These are phyloP conservation scores for Boletus rubescentipes DNA, from an alignment of 768 basidiomycete genomes.

Conservation along the genomic window DNA sequence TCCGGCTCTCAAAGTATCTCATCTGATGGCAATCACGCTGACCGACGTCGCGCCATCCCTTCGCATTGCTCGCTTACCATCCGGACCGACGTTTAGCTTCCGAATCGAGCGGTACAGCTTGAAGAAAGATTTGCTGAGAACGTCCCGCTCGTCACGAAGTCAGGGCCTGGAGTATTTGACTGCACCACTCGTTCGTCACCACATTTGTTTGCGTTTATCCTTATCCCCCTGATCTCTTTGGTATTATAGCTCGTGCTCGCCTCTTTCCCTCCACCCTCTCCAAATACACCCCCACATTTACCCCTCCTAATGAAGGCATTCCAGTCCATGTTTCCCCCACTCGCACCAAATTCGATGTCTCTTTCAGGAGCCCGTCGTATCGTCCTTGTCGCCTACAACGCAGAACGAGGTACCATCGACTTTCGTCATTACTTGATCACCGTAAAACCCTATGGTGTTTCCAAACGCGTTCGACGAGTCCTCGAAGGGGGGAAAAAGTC, in stretches of 20 bases:
- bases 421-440: constrained; percentile 95
- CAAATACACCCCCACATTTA: constrained; percentile 77
- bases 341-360: constrained; percentile 74
- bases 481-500: constrained; percentile 58
- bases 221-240: not conserved
- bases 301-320: constrained; percentile 94
- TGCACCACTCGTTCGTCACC: constrained; percentile 75
- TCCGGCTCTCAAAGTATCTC: constrained; percentile 86
- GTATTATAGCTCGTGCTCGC: constrained; percentile 74
- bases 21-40: constrained; percentile 88
- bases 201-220: not conserved
- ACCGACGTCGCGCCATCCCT: constrained; percentile 84
- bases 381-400: constrained; percentile 89
- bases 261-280: constrained; percentile 76
- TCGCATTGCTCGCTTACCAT: constrained; percentile 81
- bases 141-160: constrained; percentile 64
- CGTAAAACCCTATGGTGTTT: constrained; percentile 92
- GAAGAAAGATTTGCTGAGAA: constrained; percentile 76
- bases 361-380: constrained; percentile 91
- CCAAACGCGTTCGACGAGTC: constrained; percentile 84
- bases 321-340: constrained; percentile 94
- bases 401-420: constrained; percentile 82
- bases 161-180: constrained; percentile 89
- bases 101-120: constrained; percentile 90
- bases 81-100: constrained; percentile 93